Conservation (phyloP, 768 basidiomycete genomes). For the Exidia glandulosa region DNA sequence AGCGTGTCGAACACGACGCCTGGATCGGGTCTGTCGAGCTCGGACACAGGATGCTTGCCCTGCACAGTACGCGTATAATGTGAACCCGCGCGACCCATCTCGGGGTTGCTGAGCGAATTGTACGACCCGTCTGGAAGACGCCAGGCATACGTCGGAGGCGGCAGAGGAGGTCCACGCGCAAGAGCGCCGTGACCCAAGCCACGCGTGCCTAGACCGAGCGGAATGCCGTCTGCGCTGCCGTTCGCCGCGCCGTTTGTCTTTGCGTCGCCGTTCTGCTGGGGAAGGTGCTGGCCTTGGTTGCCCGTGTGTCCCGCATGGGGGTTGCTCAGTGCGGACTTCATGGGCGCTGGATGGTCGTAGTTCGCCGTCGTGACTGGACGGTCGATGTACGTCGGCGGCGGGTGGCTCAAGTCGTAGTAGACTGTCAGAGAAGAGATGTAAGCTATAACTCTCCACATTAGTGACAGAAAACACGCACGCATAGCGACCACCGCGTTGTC, state of each 20-base stretch:
- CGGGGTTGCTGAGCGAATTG: constrained; percentile 44
- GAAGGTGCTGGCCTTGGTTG: neutral
- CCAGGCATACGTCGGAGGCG: constrained; percentile 30
- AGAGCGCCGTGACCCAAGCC: neutral
- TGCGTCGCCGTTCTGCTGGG: neutral
- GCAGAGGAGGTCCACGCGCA: neutral
- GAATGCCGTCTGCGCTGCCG: too few species aligned
- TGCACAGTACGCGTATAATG: constrained; percentile 52
- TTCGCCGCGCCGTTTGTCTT: neutral
- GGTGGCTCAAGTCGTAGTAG: constrained; percentile 75
- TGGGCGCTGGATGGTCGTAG: neutral
- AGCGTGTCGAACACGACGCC: constrained; percentile 29
- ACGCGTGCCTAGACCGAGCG: neutral
- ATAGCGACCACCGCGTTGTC: constrained; percentile 35
- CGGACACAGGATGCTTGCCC: constrained; percentile 28
- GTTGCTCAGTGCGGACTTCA: neutral
- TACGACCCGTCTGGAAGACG: constrained; percentile 51
- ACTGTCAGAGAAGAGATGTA: constrained; percentile 28
- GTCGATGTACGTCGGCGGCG: constrained; percentile 54
- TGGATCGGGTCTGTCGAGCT: constrained; percentile 37
- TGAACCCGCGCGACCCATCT: constrained; percentile 46
- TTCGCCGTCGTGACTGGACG: neutral
- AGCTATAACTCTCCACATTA: neutral
- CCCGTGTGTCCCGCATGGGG: neutral
- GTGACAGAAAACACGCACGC: constrained; percentile 31